Conservation (phyloP, 2,329 filamentous ascomycete species). For the Raffaelea arxii region DNA sequence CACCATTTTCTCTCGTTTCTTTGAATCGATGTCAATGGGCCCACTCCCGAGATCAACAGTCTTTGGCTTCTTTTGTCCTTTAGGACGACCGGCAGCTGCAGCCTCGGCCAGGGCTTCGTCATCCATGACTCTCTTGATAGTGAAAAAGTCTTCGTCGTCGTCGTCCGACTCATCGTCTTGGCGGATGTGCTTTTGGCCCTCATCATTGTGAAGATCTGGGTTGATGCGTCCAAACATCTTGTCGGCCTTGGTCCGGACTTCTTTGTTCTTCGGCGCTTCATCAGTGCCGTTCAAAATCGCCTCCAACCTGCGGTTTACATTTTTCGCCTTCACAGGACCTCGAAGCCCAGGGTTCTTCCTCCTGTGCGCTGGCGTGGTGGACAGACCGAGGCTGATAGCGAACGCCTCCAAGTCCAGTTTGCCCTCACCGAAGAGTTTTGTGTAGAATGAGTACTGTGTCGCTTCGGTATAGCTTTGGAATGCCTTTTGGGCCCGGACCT, state of each 20-base stretch:
- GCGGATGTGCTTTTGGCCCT: too few species aligned
- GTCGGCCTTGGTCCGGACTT: conserved; percentile 89
- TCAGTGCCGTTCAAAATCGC: neutral
- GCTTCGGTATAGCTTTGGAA: conserved; percentile 87
- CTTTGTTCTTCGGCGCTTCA: conserved; percentile 11
- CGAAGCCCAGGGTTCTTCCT: too few species aligned
- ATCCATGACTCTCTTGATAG: conserved; percentile 78
- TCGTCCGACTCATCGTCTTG: conserved; percentile 52
- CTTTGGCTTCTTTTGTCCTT: conserved; percentile 31
- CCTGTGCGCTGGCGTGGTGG: conserved; percentile 88
- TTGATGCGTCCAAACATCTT: conserved; percentile 97
- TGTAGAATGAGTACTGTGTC: conserved; percentile 80
- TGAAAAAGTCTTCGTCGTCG: conserved; percentile 63
- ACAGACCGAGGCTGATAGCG: conserved; percentile 75
- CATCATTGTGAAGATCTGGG: too few species aligned
- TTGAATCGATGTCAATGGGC: conserved; percentile 77
- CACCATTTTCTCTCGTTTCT: conserved; percentile 90
- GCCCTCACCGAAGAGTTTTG: conserved; percentile 79
- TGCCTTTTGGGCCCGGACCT: conserved; percentile 92
- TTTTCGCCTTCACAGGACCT: too few species aligned
- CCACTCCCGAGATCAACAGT: conserved; percentile 56
- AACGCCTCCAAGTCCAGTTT: conserved; percentile 78
- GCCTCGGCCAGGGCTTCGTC: conserved; percentile 53
- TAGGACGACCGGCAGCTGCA: conserved; percentile 24
- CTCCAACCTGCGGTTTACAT: too few species aligned